Base-by-base conservation (phyloP, 2,329 filamentous ascomycete species). In the Fusarium kyushuense region DNA sequence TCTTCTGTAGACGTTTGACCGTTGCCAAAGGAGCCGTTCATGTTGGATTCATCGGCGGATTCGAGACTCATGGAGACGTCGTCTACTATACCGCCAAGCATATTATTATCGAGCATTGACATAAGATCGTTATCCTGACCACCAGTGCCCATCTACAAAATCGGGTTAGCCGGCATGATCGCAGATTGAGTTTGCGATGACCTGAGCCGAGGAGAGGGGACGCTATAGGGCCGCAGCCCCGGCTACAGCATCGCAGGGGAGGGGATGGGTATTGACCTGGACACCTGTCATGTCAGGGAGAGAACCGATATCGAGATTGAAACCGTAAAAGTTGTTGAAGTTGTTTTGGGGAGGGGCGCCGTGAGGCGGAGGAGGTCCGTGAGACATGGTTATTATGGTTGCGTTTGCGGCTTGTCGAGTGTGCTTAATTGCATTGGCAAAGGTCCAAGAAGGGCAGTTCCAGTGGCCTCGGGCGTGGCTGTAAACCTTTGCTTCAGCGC, bases 1-100 rank as follows among this genome's bases (percentile, higher is more conserved):
- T 74, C 72, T 49, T 75, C 76, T 41, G 75, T 74, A 6, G 71
- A 56, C n/a, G 62, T 40, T 35, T 70, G 65, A 27, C 65, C 65
- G 51, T 65, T 73, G 33, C 55, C 70, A 38, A 72, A 71, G 33
- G 69, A 68, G 33, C 70, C 60, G 7, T 66, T 61, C 46, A 72
- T 48, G 46, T 66, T 69, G n/a, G 72, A 51, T 25, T 72, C 76
- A 66, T 78, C 77, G 67, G 71, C 72, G 36, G 76, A 54, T 61
- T 84, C 82, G 69, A 85, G 72, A 55, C 71, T 77, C 79, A 85
- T 83, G 45, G 81, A 74, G 66, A 85, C 77, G 62, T 79, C 75
- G 61, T 75, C 75, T 53, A 80, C 32, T 14, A 33, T 79, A 41
- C 73, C 58, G 58, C 71, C 73, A 52, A 84, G 75, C 73, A 82